Conservation (phyloP, 371 early-diverging fungal genomes). For the Rhizopus microsporus region DNA sequence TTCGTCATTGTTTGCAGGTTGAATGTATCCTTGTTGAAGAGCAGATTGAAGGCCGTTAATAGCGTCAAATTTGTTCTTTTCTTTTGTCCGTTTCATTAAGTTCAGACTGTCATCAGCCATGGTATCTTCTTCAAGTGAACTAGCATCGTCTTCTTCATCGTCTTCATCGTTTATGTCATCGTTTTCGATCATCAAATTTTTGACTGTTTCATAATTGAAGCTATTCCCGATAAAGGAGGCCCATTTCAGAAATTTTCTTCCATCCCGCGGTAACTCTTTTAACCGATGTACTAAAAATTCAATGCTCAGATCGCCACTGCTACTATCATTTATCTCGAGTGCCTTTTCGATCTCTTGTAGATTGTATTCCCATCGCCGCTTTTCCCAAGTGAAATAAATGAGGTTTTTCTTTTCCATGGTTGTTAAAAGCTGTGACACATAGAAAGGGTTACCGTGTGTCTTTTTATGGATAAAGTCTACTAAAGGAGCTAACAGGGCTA, state of each 20-base stretch:
- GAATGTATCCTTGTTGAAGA: slow-evolving; percentile 48
- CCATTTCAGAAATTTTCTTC: slow-evolving; percentile 51
- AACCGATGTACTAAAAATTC: slow-evolving; percentile 45
- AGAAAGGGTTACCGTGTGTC: slow-evolving; percentile 49
- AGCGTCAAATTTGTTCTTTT: slow-evolving; percentile 29
- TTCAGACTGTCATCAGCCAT: background rate
- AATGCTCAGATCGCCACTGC: slow-evolving; percentile 37
- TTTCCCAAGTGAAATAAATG: slow-evolving; percentile 50
- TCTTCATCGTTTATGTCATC: slow-evolving; percentile 28
- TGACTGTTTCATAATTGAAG: slow-evolving; percentile 45
- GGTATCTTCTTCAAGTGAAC: background rate
- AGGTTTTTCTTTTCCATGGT: slow-evolving; percentile 48
- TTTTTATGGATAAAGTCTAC: slow-evolving; percentile 45
- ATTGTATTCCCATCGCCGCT: slow-evolving; percentile 53
- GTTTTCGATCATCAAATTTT: slow-evolving; percentile 42
- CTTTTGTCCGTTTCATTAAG: background rate
- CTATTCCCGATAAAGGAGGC: slow-evolving; percentile 52
- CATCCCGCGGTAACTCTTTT: slow-evolving; percentile 47
- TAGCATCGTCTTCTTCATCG: background rate
- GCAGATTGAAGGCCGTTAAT: slow-evolving; percentile 51
- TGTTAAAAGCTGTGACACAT: slow-evolving; percentile 39
- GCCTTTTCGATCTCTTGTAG: slow-evolving; percentile 48
- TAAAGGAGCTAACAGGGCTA: slow-evolving; percentile 32
- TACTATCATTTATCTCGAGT: slow-evolving; percentile 18
- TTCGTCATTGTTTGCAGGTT: slow-evolving; percentile 40